Base-by-base conservation (phyloP, 768 basidiomycete species). In the Asterophora lycoperdoides region DNA sequence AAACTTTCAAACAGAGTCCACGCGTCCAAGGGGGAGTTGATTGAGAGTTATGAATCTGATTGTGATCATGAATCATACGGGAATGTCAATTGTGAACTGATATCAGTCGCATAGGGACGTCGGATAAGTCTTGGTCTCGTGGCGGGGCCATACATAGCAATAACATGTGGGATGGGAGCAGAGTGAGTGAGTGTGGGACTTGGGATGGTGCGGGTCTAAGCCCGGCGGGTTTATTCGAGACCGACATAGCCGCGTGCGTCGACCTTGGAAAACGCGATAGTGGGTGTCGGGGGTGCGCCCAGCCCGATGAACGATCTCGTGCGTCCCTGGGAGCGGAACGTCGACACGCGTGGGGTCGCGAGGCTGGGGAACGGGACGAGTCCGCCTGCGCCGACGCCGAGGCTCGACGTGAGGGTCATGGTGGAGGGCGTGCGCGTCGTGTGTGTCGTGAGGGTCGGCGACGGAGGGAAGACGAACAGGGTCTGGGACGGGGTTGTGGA, bases 401-500 rank as follows among this genome's bases (percentile, higher is more conserved):
- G 54, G 56, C 73, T 84, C 52, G 87, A 86, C 38, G 80, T 88
- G 46, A 92, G 70, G 32, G 85, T 90, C 81, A 91, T 83, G 30
- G 89, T 86, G 40, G 88, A 86, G 20, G 90, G 87, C 44, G 85
- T 89, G 44, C 76, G 77, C 37, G 80, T 72, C 58, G 73, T 74
- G 53, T 70, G 58, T 38, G 80, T 72, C 58, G 73, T 74, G 53
- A 71, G 58, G 40, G 74, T 80, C 41, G 66, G 88, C 4, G 89
- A 91, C 28, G 89, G 88, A 1, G 89, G 89, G 61, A 92, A 92
- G 32, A 92, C 83, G 57, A 92, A 91, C 39, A 92, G 73, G 0
- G 89, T 92, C 62, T 92, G 90, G 1, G 89, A 88, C 28, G 86
- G 85, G 29, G 83, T 77, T 39, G 73, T 60, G 4, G 57, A 44